phyloP scores from a whole-genome alignment of 2,329 filamentous ascomycete species.

The Aspergillus luchuensis region DNA sequence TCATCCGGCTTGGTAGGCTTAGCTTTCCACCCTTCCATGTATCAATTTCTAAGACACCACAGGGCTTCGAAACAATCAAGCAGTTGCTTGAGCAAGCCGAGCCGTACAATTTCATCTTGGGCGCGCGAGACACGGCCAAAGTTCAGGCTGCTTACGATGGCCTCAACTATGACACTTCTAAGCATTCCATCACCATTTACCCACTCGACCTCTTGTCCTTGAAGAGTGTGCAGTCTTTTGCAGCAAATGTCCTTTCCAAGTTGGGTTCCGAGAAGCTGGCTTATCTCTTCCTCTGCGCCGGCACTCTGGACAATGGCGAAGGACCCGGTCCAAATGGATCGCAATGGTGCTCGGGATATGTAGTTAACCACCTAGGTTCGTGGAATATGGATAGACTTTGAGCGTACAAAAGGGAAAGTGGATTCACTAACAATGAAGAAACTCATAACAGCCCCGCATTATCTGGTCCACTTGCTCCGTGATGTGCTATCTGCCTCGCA shows the following conservation, averaged over 20 bases:
- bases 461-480: not conserved
- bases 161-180: slow-evolving; percentile 22
- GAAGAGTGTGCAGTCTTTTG: slow-evolving; percentile 26
- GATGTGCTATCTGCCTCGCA: slow-evolving; percentile 22
- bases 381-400: not conserved
- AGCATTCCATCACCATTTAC: slow-evolving; percentile 23
- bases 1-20: not conserved
- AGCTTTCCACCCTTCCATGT: not conserved
- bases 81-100: slow-evolving; percentile 25
- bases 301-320: slow-evolving; percentile 18
- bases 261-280: slow-evolving; percentile 21
- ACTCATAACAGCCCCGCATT: not conserved
- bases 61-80: slow-evolving; percentile 32
- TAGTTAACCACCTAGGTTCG: slow-evolving; percentile 30
- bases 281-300: slow-evolving; percentile 25
- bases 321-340: slow-evolving; percentile 27
- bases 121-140: slow-evolving; percentile 21
- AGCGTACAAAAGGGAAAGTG: not conserved
- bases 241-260: slow-evolving; percentile 20
- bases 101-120: slow-evolving; percentile 28
- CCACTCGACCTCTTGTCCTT: slow-evolving; percentile 25
- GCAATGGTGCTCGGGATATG: slow-evolving; percentile 25
- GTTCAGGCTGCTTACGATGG: slow-evolving; percentile 18
- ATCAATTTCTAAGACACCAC: not conserved
- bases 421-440: not conserved